A percentile compares a stretch with the other conserved stretches of the same genome.
These are phyloP conservation scores for Rhizopogon rudus DNA, from an alignment of 768 basidiomycete species.

Conservation along the genomic window DNA sequence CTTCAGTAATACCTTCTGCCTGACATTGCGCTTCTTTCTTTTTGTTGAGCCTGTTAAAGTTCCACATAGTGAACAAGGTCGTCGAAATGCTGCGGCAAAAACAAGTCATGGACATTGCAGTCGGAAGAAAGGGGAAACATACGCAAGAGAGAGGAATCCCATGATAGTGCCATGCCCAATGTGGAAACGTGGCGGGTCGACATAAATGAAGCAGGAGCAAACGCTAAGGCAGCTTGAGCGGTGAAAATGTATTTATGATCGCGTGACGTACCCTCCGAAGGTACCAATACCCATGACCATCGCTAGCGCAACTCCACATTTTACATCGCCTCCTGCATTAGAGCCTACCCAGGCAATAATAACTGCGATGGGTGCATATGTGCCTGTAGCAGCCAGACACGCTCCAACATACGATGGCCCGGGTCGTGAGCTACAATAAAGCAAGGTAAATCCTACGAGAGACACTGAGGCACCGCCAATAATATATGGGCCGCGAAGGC, in stretches of 20 bases:
- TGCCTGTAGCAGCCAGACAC: slow-evolving; percentile 45
- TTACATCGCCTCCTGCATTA: slow-evolving; percentile 51
- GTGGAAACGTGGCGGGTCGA: slow-evolving; percentile 31
- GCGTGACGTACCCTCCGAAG: slow-evolving; percentile 39
- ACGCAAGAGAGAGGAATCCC: slow-evolving; percentile 29
- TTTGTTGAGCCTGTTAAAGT: slow-evolving; percentile 47
- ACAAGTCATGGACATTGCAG: too few relatives aligned
- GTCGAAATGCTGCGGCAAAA: slow-evolving; percentile 32
- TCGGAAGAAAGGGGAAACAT: slow-evolving; percentile 9
- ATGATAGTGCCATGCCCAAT: slow-evolving; percentile 33
- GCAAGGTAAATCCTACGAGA: slow-evolving; percentile 48
- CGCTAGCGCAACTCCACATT: slow-evolving; percentile 46
- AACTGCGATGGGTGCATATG: slow-evolving; percentile 44
- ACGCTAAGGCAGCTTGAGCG: slow-evolving; percentile 18
- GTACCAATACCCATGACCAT: slow-evolving; percentile 52
- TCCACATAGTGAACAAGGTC: slow-evolving; percentile 40
- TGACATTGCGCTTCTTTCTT: slow-evolving; percentile 41
- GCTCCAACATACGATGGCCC: slow-evolving; percentile 38
- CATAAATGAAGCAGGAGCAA: slow-evolving; percentile 38
- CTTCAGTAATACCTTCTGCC: slow-evolving; percentile 37
- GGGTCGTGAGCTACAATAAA: slow-evolving; percentile 30
- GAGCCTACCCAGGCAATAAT: slow-evolving; percentile 50
- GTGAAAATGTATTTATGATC: slow-evolving; percentile 24
- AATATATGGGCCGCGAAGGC: slow-evolving; percentile 45
- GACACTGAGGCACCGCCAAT: slow-evolving; percentile 37